A percentile compares a stretch with the other conserved stretches of the same genome.
phyloP scores from a whole-genome alignment of 306 rosid species.

The Castanea mollissima region DNA sequence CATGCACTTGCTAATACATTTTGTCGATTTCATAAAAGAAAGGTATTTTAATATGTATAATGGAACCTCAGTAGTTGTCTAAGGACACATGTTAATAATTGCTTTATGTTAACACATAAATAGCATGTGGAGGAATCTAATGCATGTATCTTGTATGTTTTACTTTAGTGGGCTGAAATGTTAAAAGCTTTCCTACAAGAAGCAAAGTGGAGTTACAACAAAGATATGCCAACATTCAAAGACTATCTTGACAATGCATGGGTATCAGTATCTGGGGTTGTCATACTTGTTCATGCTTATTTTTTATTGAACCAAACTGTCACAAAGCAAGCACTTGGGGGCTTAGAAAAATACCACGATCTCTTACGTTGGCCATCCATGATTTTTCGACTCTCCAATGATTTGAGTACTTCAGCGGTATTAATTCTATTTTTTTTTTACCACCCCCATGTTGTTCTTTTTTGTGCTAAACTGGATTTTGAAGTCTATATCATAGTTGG shows the following conservation, averaged over 20 bases:
- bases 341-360: conserved; percentile 27
- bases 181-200: conserved; percentile 53
- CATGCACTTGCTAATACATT: too few relatives aligned
- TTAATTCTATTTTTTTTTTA: too few relatives aligned
- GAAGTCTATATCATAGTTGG: background rate
- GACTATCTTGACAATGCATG: conserved; percentile 48
- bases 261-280: conserved; percentile 39
- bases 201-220: conserved; percentile 42
- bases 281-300: conserved; percentile 38
- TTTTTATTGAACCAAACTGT: conserved; percentile 30
- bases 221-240: conserved; percentile 35
- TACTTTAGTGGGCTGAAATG: conserved; percentile 48
- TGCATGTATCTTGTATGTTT: background rate
- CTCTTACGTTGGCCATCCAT: conserved; percentile 35
- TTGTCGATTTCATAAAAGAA: too few relatives aligned
- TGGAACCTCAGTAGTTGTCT: too few relatives aligned
- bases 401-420: conserved; percentile 52
- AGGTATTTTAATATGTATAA: too few relatives aligned
- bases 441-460: background rate
- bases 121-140: background rate
- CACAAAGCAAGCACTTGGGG: conserved; percentile 35
- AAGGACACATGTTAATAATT: too few relatives aligned
- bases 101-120: too few relatives aligned
- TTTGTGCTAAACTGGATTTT: background rate
- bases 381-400: conserved; percentile 58